Percentiles rank a stretch among this genome's conserved stretches.
Evolutionary conservation across 768 basidiomycete species (phyloP).

Genomic region (Tylopilus sp.): DNA sequence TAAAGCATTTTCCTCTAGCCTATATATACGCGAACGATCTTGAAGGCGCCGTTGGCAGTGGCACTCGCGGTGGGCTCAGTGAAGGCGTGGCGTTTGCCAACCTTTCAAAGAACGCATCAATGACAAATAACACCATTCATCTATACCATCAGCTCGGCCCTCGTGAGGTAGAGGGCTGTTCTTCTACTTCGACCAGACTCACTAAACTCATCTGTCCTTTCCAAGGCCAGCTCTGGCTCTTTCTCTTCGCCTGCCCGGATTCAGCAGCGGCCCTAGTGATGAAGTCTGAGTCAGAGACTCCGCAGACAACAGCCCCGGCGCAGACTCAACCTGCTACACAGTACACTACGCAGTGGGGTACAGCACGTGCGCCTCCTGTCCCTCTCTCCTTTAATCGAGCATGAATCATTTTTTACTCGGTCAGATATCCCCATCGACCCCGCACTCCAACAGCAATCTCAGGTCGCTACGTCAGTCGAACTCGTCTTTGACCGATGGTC

Average conservation of each 20-base stretch:
- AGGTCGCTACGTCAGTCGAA: slow-evolving; percentile 40
- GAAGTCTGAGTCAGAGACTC: slow-evolving; percentile 42
- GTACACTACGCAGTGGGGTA: slow-evolving; percentile 40
- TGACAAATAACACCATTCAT: neutral
- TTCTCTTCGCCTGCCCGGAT: neutral
- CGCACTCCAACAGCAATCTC: slow-evolving; percentile 59
- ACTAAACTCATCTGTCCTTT: neutral
- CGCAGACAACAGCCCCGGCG: slow-evolving; percentile 32
- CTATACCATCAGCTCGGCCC: neutral
- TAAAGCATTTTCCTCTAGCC: no score
- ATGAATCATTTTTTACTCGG: neutral
- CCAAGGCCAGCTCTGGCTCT: neutral
- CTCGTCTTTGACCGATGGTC: neutral
- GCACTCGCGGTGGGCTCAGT: no score
- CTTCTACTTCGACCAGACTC: neutral
- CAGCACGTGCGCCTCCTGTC: slow-evolving; percentile 31
- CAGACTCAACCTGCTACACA: slow-evolving; percentile 28
- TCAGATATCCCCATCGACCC: slow-evolving; percentile 66
- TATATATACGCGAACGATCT: no score
- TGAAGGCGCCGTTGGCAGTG: no score
- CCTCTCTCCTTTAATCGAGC: neutral
- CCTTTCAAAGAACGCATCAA: neutral
- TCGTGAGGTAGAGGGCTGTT: neutral
- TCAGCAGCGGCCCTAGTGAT: slow-evolving; percentile 18
- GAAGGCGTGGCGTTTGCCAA: no score